Evolutionary conservation across 257 asterid genomes (phyloP), one percentile per base, ranked within the genome.

Genomic region (Nicotiana benthamiana): DNA sequence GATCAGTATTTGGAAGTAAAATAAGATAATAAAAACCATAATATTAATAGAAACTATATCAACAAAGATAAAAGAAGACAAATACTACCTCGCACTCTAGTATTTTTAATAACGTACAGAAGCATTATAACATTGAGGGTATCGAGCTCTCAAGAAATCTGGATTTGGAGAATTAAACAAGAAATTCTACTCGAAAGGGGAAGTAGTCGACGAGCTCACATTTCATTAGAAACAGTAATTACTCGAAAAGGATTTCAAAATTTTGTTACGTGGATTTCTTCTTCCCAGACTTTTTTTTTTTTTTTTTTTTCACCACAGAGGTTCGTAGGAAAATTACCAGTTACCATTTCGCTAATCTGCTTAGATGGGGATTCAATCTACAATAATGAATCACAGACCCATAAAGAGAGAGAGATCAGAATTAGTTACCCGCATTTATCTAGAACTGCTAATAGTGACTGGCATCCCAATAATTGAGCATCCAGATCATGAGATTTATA

Each of bases 381-480:
- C 8, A 17, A 70, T 20, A 70, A 40, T 11, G 76, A 68, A 68
- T 40, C 13, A 59, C 27, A 59, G 28, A 20, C 56, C 22, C 56
- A 20, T 27, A 20, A 6, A 40, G 77, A 40, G 57, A 72, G 78
- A 72, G 60, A 60, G 16, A 20, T 67, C 17, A 80, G 32, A 30
- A n/a, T 79, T 17, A 28, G 81, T 83, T 93, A 95, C 99, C 98
- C 76, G 92, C 88, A 83, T 83, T 87, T 88, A 80, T 86, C 93
- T 82, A 92, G 79, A 77, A 92, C 82, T 65, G 92, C 89, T 51
- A 86, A 79, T 83, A 91, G 64, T 83, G 94, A 80, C 20, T 83
- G 82, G 81, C 98, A 94, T 77, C 98, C 99, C 36, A 75, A 84
- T 86, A 83, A 84, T 88, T 84, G 89, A 46, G 97, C 98, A 83